These are phyloP conservation scores for Leersia perrieri DNA, from an alignment of 176 grass and related monocot species.

Conservation along the genomic window DNA sequence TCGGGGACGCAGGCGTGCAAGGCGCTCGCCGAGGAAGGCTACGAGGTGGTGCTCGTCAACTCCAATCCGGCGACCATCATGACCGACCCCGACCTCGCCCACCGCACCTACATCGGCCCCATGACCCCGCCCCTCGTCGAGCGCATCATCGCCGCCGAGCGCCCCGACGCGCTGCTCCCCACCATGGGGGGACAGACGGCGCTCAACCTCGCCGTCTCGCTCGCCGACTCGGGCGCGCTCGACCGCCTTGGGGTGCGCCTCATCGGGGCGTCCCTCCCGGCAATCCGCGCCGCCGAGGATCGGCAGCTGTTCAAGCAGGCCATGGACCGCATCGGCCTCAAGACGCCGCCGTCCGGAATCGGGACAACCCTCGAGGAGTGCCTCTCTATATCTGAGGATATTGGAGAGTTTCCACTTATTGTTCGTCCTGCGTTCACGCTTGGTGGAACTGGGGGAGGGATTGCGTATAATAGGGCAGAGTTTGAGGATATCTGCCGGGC, in stretches of 20 bases:
- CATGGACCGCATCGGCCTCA: slow-evolving; percentile 92
- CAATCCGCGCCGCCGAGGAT: slow-evolving; percentile 90
- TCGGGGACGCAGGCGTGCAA: slow-evolving; percentile 99
- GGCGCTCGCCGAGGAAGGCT: slow-evolving; percentile 83
- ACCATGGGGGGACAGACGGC: slow-evolving; percentile 99
- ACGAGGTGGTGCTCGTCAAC: slow-evolving; percentile 88
- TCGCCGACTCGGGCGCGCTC: slow-evolving; percentile 78
- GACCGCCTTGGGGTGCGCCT: slow-evolving; percentile 60
- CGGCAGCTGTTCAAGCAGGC: slow-evolving; percentile 86
- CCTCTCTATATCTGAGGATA: slow-evolving; percentile 59
- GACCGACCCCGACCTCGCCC: slow-evolving; percentile 90
- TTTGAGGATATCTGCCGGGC: slow-evolving; percentile 87
- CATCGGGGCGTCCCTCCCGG: slow-evolving; percentile 82
- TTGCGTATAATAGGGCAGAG: slow-evolving; percentile 85
- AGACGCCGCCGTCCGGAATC: slow-evolving; percentile 86
- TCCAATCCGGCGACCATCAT: slow-evolving; percentile 99
- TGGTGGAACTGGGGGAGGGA: slow-evolving; percentile 87
- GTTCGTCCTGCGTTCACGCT: slow-evolving; percentile 92
- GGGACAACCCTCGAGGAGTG: slow-evolving; percentile 88
- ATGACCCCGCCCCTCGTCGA: slow-evolving; percentile 89
- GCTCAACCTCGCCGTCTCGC: slow-evolving; percentile 90
- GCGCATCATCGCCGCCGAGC: slow-evolving; percentile 69
- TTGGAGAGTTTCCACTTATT: slow-evolving; percentile 85
- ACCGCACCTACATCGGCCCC: slow-evolving; percentile 94
- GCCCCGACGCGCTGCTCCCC: slow-evolving; percentile 82